Conservation (phyloP, 306 rosid species). For the Glycyrrhiza uralensis region DNA sequence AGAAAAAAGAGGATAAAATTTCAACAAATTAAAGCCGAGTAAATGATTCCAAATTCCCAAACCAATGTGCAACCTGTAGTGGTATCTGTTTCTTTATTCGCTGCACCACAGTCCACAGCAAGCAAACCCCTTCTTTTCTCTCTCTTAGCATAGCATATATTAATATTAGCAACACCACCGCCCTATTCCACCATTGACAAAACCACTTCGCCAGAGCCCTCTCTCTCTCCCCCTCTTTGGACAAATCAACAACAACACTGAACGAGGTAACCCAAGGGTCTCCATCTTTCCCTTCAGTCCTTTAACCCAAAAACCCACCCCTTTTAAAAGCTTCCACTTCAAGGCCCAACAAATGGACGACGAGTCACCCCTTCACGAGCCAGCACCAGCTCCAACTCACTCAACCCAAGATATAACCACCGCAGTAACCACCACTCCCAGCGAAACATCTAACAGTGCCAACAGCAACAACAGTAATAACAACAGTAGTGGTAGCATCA, state of each 20-base stretch:
- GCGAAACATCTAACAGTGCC: slow-evolving; percentile 10
- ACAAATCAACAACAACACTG: slow-evolving; percentile 55
- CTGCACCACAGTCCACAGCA: slow-evolving; percentile 27
- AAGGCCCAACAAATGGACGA: slow-evolving; percentile 51
- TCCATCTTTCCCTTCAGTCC: slow-evolving; percentile 28
- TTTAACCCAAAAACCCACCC: neutral
- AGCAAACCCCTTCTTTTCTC: slow-evolving; percentile 27
- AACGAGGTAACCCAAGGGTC: slow-evolving; percentile 58
- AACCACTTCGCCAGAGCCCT: slow-evolving; percentile 20
- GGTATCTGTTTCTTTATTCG: slow-evolving; percentile 38
- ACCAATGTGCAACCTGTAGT: slow-evolving; percentile 31
- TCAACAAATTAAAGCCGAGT: neutral
- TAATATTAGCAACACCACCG: slow-evolving; percentile 52
- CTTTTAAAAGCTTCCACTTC: neutral
- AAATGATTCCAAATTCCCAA: slow-evolving; percentile 53
- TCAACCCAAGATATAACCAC: too few relatives aligned
- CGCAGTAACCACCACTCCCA: slow-evolving; percentile 23
- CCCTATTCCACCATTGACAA: slow-evolving; percentile 77
- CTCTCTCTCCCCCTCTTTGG: slow-evolving; percentile 11
- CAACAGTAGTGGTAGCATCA: neutral
- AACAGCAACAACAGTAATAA: neutral
- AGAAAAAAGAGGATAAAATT: neutral
- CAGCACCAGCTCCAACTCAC: slow-evolving; percentile 27
- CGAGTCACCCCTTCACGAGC: slow-evolving; percentile 29
- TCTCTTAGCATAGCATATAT: slow-evolving; percentile 6